Evolutionary conservation across 1,284 basidiomycete species (phyloP).

Genomic region (Paramarasmius palmivorus): DNA sequence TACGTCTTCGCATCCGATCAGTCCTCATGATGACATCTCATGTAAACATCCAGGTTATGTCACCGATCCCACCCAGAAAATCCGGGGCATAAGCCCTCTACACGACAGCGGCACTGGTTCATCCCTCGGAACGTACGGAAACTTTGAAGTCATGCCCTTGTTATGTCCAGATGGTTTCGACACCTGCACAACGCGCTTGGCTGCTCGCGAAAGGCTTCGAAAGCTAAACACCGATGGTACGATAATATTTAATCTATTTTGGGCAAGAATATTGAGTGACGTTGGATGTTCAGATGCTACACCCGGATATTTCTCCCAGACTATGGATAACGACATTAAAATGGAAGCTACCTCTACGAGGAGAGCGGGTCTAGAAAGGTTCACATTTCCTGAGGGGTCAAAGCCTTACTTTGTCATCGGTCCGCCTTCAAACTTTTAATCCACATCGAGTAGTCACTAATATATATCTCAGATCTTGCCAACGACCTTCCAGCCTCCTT

Average conservation of each 20-base stretch:
- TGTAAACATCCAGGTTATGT: constrained; percentile 50
- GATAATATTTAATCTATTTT: constrained; percentile 7
- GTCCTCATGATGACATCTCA: background rate
- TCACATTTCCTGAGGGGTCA: constrained; percentile 60
- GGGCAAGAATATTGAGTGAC: constrained; percentile 3
- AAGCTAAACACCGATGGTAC: constrained; percentile 63
- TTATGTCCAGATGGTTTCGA: constrained; percentile 62
- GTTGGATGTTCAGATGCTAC: constrained; percentile 51
- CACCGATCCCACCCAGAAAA: constrained; percentile 53
- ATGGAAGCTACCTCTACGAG: constrained; percentile 73
- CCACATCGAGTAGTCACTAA: background rate
- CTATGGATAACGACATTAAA: constrained; percentile 53
- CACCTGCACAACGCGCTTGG: constrained; percentile 59
- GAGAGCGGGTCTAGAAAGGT: constrained; percentile 64
- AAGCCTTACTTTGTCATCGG: constrained; percentile 58
- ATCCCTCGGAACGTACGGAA: constrained; percentile 65
- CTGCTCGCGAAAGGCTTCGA: constrained; percentile 53
- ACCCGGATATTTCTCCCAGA: constrained; percentile 64
- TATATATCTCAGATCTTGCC: constrained; percentile 44
- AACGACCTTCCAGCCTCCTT: constrained; percentile 66
- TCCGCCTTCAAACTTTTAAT: background rate
- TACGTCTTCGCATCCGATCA: constrained; percentile 25
- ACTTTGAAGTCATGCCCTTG: constrained; percentile 71
- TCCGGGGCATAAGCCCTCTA: constrained; percentile 63
- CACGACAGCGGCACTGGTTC: constrained; percentile 72